These are phyloP conservation scores for Casuarina cunninghamiana DNA, from an alignment of 306 rosid genomes.

Conservation along the genomic window DNA sequence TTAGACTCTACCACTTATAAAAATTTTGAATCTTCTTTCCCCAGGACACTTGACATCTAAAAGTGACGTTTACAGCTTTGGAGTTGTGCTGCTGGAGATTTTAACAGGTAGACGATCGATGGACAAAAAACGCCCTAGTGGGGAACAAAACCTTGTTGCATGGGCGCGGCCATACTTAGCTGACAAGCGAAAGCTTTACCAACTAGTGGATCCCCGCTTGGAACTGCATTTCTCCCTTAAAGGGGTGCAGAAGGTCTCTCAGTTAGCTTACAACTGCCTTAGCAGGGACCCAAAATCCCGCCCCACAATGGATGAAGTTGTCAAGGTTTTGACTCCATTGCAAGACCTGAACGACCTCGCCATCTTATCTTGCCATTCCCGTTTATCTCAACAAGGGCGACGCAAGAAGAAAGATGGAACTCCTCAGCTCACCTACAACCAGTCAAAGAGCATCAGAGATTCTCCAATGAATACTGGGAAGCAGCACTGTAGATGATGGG, in stretches of 20 bases:
- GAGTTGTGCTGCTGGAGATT: constrained; percentile 90
- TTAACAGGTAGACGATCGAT: constrained; percentile 93
- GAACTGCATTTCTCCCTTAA: constrained; percentile 80
- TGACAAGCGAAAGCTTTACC: constrained; percentile 78
- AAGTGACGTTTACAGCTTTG: constrained; percentile 96
- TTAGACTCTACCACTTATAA: constrained; percentile 22
- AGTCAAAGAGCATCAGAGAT: constrained; percentile 72
- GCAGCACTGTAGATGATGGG: constrained; percentile 53
- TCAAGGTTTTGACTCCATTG: constrained; percentile 71
- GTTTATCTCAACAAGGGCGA: constrained; percentile 76
- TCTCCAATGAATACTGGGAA: constrained; percentile 73
- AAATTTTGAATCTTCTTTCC: constrained; percentile 24
- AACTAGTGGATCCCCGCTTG: constrained; percentile 82
- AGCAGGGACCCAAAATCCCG: constrained; percentile 83
- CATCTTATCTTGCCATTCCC: constrained; percentile 70
- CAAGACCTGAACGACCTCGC: constrained; percentile 89
- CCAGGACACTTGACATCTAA: constrained; percentile 94
- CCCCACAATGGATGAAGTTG: constrained; percentile 91
- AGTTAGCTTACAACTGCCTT: constrained; percentile 80
- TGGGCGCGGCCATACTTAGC: constrained; percentile 92
- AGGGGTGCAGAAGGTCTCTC: constrained; percentile 88
- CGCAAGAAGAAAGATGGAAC: constrained; percentile 80
- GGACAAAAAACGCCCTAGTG: constrained; percentile 95
- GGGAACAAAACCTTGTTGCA: constrained; percentile 87
- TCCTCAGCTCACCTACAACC: constrained; percentile 64